phyloP scores from a whole-genome alignment of 768 basidiomycete species.

The Fomitopsis serialis region DNA sequence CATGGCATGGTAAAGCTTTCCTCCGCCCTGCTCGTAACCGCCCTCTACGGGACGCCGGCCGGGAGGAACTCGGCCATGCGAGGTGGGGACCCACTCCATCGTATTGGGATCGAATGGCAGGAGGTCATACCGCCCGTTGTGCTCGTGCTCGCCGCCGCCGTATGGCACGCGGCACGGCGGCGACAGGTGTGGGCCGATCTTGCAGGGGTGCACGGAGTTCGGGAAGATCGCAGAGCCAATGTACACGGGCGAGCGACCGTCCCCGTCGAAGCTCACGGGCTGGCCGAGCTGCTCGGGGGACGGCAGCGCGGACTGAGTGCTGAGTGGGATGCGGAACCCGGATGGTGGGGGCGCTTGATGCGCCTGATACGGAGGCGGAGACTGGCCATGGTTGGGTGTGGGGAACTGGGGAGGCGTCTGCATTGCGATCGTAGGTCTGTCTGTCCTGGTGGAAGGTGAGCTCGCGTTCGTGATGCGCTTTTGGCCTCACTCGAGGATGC shows the following conservation, averaged over 20 bases:
- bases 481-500: neutral
- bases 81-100: slow-evolving; percentile 73
- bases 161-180: slow-evolving; percentile 53
- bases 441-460: neutral
- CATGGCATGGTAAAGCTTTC: slow-evolving; percentile 64
- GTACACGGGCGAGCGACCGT: slow-evolving; percentile 56
- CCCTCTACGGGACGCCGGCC: slow-evolving; percentile 62
- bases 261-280: slow-evolving; percentile 52
- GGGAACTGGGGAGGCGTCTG: slow-evolving; percentile 8
- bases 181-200: slow-evolving; percentile 60
- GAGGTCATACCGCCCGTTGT: slow-evolving; percentile 67
- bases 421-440: neutral
- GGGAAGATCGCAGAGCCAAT: slow-evolving; percentile 68
- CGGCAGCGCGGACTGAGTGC: slow-evolving; percentile 40
- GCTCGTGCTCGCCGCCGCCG: slow-evolving; percentile 54
- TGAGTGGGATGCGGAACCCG: slow-evolving; percentile 60
- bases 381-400: neutral
- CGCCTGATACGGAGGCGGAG: slow-evolving; percentile 8
- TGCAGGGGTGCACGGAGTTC: slow-evolving; percentile 76
- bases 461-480: neutral
- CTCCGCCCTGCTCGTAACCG: slow-evolving; percentile 67
- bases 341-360: slow-evolving; percentile 44
- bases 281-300: slow-evolving; percentile 33
- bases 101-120: slow-evolving; percentile 59
- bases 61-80: slow-evolving; percentile 52